Evolutionary conservation across 225 moss, liverwort and hornwort genomes (phyloP), one percentile per base, ranked within the genome.

Genomic region (Straminergon stramineum): DNA sequence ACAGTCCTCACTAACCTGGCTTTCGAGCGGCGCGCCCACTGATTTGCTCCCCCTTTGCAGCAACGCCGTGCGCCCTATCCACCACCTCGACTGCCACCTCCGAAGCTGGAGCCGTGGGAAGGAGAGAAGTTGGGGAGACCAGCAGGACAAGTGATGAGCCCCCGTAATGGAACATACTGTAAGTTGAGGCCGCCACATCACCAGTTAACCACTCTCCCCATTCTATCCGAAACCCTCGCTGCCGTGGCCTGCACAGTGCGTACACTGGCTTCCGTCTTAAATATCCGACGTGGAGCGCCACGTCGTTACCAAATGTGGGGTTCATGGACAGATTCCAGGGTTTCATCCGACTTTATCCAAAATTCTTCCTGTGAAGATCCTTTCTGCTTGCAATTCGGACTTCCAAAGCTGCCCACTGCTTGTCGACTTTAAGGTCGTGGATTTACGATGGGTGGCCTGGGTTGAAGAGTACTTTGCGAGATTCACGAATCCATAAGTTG

Each of bases 301-400:
- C 64, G 56, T 11, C 34, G 14, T 3, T 43, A 24, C 31, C 43
- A 53, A 52, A 37, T 35, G 51, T 22, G 32, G 43, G 60, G 7
- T 16, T 23, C 53, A 41, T 66, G 84, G 80, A 90, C 85, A 82
- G 85, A 88, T 6, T 15, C 32, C 20, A 12, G 22, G 4, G 19
- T 58, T 87, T 79, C 87, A 89, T 87, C 87, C 52, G 58, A 16
- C 62, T 90, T 88, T 92, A 92, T 90, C 90, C 90, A 75, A 35
- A 63, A 83, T 45, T 67, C 4, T 23, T 76, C 32, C 26, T 39
- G 21, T 37, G 43, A 51, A 53, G n/a, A 41, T 67, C 63, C 48
- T 63, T 84, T 66, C 17, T 34, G 32, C 48, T 45, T 45, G 32
- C 48, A 32, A 15, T 22, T 45, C 45, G 14, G 48, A 82, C 34